Percentiles rank a stretch among this genome's conserved stretches.
phyloP scores from a whole-genome alignment of 164 flowering plant species.

The Vitis rotundifolia region DNA sequence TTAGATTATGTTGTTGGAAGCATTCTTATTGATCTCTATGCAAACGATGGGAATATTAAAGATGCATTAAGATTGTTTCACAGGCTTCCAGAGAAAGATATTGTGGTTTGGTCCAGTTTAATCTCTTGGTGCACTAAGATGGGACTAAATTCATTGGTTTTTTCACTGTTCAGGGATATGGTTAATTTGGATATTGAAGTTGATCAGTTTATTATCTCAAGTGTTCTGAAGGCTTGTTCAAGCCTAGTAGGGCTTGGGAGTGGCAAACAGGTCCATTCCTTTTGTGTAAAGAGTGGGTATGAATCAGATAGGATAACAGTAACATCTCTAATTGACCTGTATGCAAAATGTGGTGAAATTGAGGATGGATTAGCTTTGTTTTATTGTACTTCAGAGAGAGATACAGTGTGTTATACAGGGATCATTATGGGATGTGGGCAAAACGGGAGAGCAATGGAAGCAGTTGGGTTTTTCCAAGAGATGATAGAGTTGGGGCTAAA shows the following conservation, averaged over 20 bases:
- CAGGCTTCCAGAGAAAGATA: conserved; percentile 28
- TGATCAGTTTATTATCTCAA: conserved; percentile 25
- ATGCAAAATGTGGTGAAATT: conserved; percentile 34
- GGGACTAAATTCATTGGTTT: conserved; percentile 16
- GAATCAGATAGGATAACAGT: conserved; percentile 18
- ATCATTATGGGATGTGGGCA: conserved; percentile 35
- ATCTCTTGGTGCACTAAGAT: conserved; percentile 21
- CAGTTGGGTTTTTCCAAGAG: conserved; percentile 17
- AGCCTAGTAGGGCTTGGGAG: conserved; percentile 21
- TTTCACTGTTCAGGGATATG: conserved; percentile 26
- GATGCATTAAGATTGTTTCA: conserved; percentile 21
- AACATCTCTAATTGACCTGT: conserved; percentile 32
- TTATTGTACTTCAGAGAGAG: conserved; percentile 10
- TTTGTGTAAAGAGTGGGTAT: conserved; percentile 25
- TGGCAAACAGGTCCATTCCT: conserved; percentile 34
- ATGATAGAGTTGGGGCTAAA: conserved; percentile 24
- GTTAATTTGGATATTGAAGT: conserved; percentile 6
- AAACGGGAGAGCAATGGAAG: conserved; percentile 31
- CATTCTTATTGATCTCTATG: conserved; percentile 30
- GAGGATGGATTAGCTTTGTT: conserved; percentile 24
- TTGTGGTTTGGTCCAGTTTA: conserved; percentile 30
- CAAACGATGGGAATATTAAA: conserved; percentile 19
- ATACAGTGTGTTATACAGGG: conserved; percentile 32
- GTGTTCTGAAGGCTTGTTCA: conserved; percentile 27
- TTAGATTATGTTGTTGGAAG: conserved; percentile 31